These are phyloP conservation scores for Trichophyton equinum DNA, from an alignment of 2,329 filamentous ascomycete species.

Conservation along the genomic window DNA sequence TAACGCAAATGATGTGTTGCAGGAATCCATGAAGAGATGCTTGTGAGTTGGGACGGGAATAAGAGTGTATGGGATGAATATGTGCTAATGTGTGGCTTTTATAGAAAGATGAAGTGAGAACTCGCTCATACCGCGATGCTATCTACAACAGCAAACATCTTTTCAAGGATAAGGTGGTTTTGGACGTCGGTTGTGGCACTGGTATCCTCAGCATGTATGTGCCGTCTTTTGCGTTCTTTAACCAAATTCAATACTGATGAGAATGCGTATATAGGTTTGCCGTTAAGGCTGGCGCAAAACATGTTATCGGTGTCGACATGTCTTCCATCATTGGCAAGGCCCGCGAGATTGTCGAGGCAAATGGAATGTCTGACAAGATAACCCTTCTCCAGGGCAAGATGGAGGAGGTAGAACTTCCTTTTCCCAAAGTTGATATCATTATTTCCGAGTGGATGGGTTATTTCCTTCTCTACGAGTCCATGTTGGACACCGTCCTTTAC, in stretches of 20 bases:
- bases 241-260: neutral
- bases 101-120: conserved; percentile 97
- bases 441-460: conserved; percentile 99
- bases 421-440: conserved; percentile 95
- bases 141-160: conserved; percentile 95
- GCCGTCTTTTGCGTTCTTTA: conserved; percentile 6
- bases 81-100: conserved; percentile 11
- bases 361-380: conserved; percentile 91
- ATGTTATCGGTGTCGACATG: conserved; percentile 99
- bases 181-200: conserved; percentile 95
- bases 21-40: conserved; percentile 97
- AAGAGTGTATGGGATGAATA: conserved; percentile 8
- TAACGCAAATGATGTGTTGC: conserved; percentile 21
- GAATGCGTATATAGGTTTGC: conserved; percentile 60
- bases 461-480: conserved; percentile 96
- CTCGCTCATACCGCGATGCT: conserved; percentile 88
- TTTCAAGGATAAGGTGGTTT: conserved; percentile 83
- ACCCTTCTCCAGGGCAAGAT: conserved; percentile 98
- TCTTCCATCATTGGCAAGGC: conserved; percentile 99
- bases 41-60: conserved; percentile 49
- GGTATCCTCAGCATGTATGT: conserved; percentile 95
- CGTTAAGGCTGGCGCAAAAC: conserved; percentile 88
- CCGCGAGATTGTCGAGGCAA: conserved; percentile 80
- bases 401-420: conserved; percentile 92
- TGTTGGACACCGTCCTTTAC: conserved; percentile 96